phyloP scores from a whole-genome alignment of 257 asterid species.

The Rhazya stricta region DNA sequence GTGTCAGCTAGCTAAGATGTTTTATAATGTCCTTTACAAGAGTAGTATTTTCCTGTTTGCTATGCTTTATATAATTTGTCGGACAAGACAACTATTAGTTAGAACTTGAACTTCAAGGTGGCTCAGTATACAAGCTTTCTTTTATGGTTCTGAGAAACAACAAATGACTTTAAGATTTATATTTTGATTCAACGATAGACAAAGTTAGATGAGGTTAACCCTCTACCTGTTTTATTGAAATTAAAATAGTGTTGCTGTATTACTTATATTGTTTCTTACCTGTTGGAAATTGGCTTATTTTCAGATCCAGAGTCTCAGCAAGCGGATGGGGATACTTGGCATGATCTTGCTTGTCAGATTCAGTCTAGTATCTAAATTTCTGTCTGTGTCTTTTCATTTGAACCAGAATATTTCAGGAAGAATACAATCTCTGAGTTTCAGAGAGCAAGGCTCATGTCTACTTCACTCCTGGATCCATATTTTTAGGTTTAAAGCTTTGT shows the following conservation, averaged over 20 bases:
- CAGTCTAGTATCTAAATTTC: not conserved
- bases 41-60: not conserved
- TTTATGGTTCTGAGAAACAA: not conserved
- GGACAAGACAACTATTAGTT: not conserved
- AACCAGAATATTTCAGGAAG: not conserved
- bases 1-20: not conserved
- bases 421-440: not conserved
- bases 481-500: not conserved
- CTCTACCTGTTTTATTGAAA: not conserved
- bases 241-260: not conserved
- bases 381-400: not conserved
- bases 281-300: constrained; percentile 15
- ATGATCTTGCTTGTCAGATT: constrained; percentile 46
- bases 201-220: not conserved
- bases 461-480: not conserved
- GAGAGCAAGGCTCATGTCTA: not conserved
- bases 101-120: not conserved
- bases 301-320: constrained; percentile 63
- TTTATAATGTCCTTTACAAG: not conserved
- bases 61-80: not conserved
- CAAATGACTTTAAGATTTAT: not conserved
- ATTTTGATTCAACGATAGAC: not conserved
- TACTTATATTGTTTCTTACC: not conserved
- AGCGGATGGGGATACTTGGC: constrained; percentile 55
- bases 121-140: not conserved